Evolutionary conservation across 768 basidiomycete genomes (phyloP).

Genomic region (Mycena polygramma): DNA sequence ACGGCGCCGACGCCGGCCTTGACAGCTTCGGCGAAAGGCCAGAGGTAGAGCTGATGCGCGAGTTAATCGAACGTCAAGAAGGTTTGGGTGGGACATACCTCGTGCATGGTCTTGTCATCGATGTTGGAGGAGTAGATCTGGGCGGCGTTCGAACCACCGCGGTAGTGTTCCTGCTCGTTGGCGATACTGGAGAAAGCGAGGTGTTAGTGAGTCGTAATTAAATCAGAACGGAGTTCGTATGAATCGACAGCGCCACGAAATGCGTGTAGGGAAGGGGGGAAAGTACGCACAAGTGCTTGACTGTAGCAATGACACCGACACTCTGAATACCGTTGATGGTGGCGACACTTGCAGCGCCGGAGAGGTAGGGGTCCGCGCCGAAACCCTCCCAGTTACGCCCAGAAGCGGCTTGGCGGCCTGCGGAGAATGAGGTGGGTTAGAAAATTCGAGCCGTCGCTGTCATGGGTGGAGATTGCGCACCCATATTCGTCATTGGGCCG

Average conservation of each 20-base stretch:
- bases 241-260: neutral
- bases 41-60: slow-evolving; percentile 37
- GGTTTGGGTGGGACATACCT: slow-evolving; percentile 28
- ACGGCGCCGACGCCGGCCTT: slow-evolving; percentile 48
- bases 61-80: slow-evolving; percentile 43
- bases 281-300: neutral
- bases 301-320: too few relatives aligned
- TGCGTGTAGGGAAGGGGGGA: neutral
- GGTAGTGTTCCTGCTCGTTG: slow-evolving; percentile 43
- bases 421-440: neutral
- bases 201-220: neutral
- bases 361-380: neutral
- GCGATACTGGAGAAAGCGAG: slow-evolving; percentile 33
- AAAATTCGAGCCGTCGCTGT: neutral
- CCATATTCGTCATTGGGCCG: neutral
- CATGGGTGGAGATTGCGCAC: neutral
- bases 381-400: neutral
- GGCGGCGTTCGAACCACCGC: slow-evolving; percentile 28
- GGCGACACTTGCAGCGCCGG: neutral
- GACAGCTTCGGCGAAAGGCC: slow-evolving; percentile 47
- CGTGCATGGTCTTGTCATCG: slow-evolving; percentile 57
- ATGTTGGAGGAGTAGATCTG: slow-evolving; percentile 49
- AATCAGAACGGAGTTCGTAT: neutral
- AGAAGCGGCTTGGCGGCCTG: neutral
- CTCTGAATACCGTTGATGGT: too few relatives aligned